A percentile compares a stretch with the other conserved stretches of the same genome.
Evolutionary conservation across 2,329 filamentous ascomycete species (phyloP).

Genomic region (Aspergillus clavatus): DNA sequence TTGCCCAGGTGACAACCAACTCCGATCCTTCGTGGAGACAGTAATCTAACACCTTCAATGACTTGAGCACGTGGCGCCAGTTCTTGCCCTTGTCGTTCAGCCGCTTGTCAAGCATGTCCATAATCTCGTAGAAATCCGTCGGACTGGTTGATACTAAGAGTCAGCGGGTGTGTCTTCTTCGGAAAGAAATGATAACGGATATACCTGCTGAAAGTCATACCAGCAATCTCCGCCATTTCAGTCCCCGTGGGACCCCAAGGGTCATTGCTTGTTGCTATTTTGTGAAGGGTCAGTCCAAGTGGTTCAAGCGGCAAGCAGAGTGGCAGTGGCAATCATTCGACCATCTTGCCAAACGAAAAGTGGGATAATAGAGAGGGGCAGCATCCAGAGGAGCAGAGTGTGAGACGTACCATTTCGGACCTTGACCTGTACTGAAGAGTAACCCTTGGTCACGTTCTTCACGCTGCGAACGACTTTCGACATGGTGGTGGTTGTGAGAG

Average conservation of each 20-base stretch:
- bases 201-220: conserved; percentile 96
- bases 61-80: conserved; percentile 97
- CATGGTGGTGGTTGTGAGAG: conserved; percentile 52
- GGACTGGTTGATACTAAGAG: conserved; percentile 54
- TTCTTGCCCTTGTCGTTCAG: conserved; percentile 99
- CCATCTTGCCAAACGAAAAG: not conserved
- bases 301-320: not conserved
- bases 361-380: not conserved
- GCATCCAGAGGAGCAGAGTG: too few relatives aligned
- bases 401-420: conserved; percentile 85
- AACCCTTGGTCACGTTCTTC: conserved; percentile 99
- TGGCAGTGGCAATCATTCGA: conserved; percentile 2
- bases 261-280: conserved; percentile 93
- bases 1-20: conserved; percentile 93
- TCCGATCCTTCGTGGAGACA: conserved; percentile 96
- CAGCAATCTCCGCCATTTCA: conserved; percentile 97
- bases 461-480: conserved; percentile 96
- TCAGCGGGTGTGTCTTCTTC: not conserved
- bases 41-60: conserved; percentile 95
- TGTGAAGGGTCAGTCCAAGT: conserved; percentile 8
- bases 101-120: conserved; percentile 99
- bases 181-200: conserved; percentile 1
- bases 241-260: conserved; percentile 97
- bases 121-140: conserved; percentile 98
- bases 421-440: conserved; percentile 94